Base-by-base conservation (phyloP, 352 stramenopile species). In the Pythium aphanidermatum region DNA sequence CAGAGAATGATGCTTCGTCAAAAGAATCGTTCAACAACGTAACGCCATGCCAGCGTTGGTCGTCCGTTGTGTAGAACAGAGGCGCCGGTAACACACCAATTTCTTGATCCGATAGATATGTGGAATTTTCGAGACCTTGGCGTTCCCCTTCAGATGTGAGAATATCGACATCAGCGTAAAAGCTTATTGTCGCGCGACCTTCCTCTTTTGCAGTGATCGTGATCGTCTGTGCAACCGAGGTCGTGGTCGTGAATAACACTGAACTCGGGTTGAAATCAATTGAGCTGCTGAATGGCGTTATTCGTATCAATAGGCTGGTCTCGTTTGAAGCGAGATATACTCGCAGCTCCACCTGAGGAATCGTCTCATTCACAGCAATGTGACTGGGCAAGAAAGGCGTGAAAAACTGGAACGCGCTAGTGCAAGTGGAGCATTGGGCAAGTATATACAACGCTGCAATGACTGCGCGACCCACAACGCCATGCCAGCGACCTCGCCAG, bases 11-110 rank as follows among this genome's bases (percentile, higher is more conserved):
- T 9, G 28, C 34, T 8, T 49, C 25, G 8, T 86, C 74, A 27
- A 89, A 89, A 14, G 71, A 83, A 33, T 89, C 76, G 24, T 70
- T 75, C 19, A 72, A 46, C 1, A 89, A 34, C 21, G 76, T 45
- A 4, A 79, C 60, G 11, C 76, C 76, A 5, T 50, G 42, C 76
- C 76, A 89, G 11, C 28, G 34, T 2, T 24, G 46, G 10, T 74
- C 62, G 6, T 57, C 49, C 8, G 83, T 58, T 3, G 39, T 32
- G 35, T 70, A 85, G 0, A 52, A 24, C 0, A 55, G 46, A 16
- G 76, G 74, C 19, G 62, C 40, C 11, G 62, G 20, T 2, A 89
- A 43, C 4, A 85, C 60, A 0, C 52, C 27, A 29, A 89, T 61
- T 2, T 41, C 28, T 26, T 72, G 57, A 0, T 39, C 26, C 2